Percentiles rank a stretch among this genome's conserved stretches.
Conservation (phyloP, 2,329 filamentous ascomycete genomes). For the Cercospora brassicicola region DNA sequence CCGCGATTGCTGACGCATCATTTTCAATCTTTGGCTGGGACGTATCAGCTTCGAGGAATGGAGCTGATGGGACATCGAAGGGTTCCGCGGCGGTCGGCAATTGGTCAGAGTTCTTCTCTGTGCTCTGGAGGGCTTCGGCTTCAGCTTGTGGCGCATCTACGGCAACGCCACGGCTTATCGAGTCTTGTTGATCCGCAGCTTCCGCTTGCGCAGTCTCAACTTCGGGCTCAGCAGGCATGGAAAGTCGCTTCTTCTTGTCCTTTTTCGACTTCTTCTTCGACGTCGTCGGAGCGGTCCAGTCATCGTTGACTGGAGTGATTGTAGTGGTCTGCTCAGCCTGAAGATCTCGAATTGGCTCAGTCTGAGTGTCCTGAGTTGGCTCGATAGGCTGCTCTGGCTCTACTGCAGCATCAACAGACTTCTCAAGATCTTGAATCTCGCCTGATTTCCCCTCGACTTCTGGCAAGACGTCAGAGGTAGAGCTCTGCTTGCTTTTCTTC, state of each 20-base stretch:
- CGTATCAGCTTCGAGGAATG: neutral
- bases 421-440: neutral
- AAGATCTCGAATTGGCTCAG: too few species aligned
- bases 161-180: neutral
- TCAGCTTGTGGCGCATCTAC: neutral
- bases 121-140: neutral
- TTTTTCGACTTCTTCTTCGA: conserved; percentile 2
- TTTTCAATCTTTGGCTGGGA: neutral
- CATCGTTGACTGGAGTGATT: neutral
- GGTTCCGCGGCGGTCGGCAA: neutral
- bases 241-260: conserved; percentile 16
- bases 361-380: too few species aligned
- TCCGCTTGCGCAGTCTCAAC: neutral
- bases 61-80: neutral
- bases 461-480: neutral
- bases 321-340: too few species aligned
- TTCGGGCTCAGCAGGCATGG: conserved; percentile 12
- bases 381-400: neutral
- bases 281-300: neutral
- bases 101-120: neutral
- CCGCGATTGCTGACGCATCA: neutral
- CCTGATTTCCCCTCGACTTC: neutral
- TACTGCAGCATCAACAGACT: neutral
- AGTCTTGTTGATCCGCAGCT: conserved; percentile 2
- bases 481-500: conserved; percentile 22